Evolutionary conservation across 2,329 filamentous ascomycete genomes (phyloP).

Genomic region (Pseudopyricularia cyperi): DNA sequence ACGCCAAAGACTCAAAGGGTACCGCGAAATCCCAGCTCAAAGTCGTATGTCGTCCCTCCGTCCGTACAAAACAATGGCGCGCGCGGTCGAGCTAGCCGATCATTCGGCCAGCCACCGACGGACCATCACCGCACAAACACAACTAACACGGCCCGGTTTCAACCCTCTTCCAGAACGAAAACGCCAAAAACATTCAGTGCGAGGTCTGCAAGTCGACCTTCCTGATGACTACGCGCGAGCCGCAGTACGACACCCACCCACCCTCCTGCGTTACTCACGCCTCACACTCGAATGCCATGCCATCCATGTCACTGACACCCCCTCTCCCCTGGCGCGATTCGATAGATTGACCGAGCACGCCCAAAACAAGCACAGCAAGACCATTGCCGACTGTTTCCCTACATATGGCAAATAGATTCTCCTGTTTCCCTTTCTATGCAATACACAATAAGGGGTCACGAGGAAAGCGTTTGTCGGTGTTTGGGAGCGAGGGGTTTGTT

Average conservation of each 20-base stretch:
- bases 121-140: background rate
- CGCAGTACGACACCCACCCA: slow-evolving; percentile 39
- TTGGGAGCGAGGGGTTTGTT: background rate
- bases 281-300: background rate
- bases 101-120: background rate
- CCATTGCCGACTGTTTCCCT: slow-evolving; percentile 59
- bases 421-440: background rate
- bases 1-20: slow-evolving; percentile 45
- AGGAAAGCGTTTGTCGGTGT: background rate
- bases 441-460: background rate
- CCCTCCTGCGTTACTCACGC: background rate
- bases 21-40: slow-evolving; percentile 57
- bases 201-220: slow-evolving; percentile 66
- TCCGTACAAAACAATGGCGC: too few relatives aligned
- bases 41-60: slow-evolving; percentile 33
- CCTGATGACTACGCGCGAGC: slow-evolving; percentile 62
- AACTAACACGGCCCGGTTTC: background rate
- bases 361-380: slow-evolving; percentile 64
- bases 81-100: background rate
- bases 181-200: slow-evolving; percentile 68
- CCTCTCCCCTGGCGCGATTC: background rate
- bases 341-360: slow-evolving; percentile 56
- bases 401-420: slow-evolving; percentile 4
- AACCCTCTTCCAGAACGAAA: slow-evolving; percentile 44
- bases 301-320: slow-evolving; percentile 1